A percentile compares a stretch with the other conserved stretches of the same genome.
phyloP scores from a whole-genome alignment of 164 flowering plant species.

The Macadamia tetraphylla region DNA sequence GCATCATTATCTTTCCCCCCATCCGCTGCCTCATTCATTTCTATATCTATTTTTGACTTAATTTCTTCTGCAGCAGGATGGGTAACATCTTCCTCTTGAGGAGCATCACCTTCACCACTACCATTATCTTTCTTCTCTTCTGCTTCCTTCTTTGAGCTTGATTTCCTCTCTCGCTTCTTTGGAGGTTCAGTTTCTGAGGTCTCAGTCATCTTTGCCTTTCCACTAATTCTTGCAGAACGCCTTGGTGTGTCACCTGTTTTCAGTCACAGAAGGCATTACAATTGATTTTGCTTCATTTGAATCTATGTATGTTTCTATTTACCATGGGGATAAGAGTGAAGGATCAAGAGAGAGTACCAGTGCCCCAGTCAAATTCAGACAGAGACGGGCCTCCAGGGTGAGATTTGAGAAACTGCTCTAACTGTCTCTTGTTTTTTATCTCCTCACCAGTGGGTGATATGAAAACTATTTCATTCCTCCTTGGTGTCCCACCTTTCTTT shows the following conservation, averaged over 20 bases:
- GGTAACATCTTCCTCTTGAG: constrained; percentile 13
- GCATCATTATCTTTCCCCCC: constrained; percentile 9
- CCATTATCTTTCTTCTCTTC: constrained; percentile 19
- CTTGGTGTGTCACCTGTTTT: constrained; percentile 52
- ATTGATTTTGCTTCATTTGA: neutral
- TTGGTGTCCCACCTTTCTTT: constrained; percentile 32
- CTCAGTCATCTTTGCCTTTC: constrained; percentile 35
- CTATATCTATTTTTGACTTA: constrained; percentile 19
- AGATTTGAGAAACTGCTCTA: constrained; percentile 38
- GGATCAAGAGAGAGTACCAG: constrained; percentile 26
- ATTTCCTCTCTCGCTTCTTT: constrained; percentile 33
- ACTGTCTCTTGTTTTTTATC: constrained; percentile 35
- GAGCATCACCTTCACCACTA: constrained; percentile 18
- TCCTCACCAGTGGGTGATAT: constrained; percentile 50
- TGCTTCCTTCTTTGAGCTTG: constrained; percentile 22
- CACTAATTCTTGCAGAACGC: constrained; percentile 47
- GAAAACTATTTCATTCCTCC: constrained; percentile 36
- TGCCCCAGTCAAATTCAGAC: constrained; percentile 49
- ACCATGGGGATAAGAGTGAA: neutral
- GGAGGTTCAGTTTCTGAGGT: constrained; percentile 33
- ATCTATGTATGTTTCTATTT: neutral
- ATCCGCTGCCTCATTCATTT: constrained; percentile 23
- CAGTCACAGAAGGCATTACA: constrained; percentile 4
- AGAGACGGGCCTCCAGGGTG: constrained; percentile 40
- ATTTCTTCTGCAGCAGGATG: constrained; percentile 15